Evolutionary conservation across 805 yeast genomes (phyloP), one percentile per base, ranked within the genome.

Genomic region (Peterozyma toletana): DNA sequence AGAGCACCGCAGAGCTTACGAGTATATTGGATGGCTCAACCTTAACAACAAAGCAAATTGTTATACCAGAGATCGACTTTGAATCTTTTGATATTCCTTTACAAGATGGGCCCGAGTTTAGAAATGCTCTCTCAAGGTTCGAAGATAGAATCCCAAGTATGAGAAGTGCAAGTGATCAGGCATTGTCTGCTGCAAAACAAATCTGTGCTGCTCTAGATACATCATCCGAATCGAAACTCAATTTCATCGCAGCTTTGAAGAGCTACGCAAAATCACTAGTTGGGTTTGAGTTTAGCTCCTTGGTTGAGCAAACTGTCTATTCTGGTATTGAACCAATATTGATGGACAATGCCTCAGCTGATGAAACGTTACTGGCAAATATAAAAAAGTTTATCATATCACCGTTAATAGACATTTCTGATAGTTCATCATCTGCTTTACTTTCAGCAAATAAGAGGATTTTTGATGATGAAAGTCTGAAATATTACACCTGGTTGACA

Each of bases 101-200:
- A 61, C 53, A 66, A 47, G 69, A 70, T 58, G 75, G 66, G 5
- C 67, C 68, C 1, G 45, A 51, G 5, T 60, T 63, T 35, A 48
- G 68, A 42, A 59, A 55, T 17, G 47, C 62, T 1, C 35, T 63
- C 11, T 42, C 43, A 13, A 53, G 52, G 15, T 61, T 53, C 36
- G 68, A 63, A 43, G 38, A 40, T 11, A 50, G 49, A 37, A 55
- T 56, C 2, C 51, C 57, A 5, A 48, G 50, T 30, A 31, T 56
- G 33, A 52, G 48, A 16, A 49, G 41, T 29, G 43, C 50, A 10
- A 38, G 52, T 5, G 54, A 51, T 36, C 31, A 35, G 17, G 45
- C 50, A 4, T 42, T 42, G 15, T 59, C 51, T 2, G 48, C 44
- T 17, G 48, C 51, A 7, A 51, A 53, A 37, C 55, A 51, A n/a